phyloP scores from a whole-genome alignment of 2,329 filamentous ascomycete species.

The Sporothrix globosa region DNA sequence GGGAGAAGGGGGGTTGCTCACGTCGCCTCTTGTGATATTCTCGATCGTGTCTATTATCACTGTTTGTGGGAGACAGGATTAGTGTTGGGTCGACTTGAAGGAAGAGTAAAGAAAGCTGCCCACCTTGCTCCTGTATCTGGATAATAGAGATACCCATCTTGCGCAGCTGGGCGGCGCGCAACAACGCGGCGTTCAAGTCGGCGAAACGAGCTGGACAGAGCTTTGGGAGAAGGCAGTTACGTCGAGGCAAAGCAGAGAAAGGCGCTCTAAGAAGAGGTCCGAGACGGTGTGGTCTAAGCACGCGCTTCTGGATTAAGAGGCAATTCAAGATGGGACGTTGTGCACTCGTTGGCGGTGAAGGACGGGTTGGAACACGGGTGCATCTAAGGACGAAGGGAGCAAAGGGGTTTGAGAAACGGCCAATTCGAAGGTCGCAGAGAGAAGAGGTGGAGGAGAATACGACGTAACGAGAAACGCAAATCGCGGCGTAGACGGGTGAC shows the following conservation, averaged over 20 bases:
- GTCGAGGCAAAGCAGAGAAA: not conserved
- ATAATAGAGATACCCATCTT: slow-evolving; percentile 84
- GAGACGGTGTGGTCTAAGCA: not conserved
- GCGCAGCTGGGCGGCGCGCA: slow-evolving; percentile 38
- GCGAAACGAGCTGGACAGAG: not conserved
- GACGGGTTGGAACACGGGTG: not conserved
- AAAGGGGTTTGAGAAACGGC: not conserved
- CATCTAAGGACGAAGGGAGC: not conserved
- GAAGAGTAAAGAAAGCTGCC: slow-evolving; percentile 39
- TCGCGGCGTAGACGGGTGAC: slow-evolving; percentile 16
- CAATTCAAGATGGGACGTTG: not conserved
- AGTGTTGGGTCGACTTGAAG: slow-evolving; percentile 18
- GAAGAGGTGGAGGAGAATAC: not conserved
- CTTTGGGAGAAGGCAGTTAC: too few relatives aligned
- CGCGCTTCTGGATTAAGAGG: not conserved
- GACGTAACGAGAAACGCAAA: not conserved
- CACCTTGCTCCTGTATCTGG: slow-evolving; percentile 79
- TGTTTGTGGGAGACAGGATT: slow-evolving; percentile 41
- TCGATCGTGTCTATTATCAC: slow-evolving; percentile 76
- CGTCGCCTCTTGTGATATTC: slow-evolving; percentile 78
- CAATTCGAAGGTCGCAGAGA: not conserved
- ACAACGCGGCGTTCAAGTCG: slow-evolving; percentile 1
- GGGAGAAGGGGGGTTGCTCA: slow-evolving; percentile 48
- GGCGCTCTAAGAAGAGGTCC: not conserved
- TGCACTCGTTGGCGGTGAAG: slow-evolving; percentile 1